Evolutionary conservation across 1,139 yeast species (phyloP), one percentile per base, ranked within the genome.

Genomic region (Yamadazyma songkhlaensis): DNA sequence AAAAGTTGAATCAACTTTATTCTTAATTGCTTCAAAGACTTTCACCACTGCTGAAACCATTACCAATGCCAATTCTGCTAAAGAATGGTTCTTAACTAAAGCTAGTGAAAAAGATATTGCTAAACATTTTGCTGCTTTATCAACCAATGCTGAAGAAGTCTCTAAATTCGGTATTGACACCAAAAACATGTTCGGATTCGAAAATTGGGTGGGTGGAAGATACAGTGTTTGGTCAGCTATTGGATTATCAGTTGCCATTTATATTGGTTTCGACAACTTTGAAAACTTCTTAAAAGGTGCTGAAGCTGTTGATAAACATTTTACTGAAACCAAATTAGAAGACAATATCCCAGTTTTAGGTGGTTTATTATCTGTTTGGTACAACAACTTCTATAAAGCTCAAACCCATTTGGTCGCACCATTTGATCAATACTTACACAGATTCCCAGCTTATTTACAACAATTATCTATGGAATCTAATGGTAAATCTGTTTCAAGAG

Each of bases 191-290:
- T 92, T 92, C 69, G 97, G 95, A 44, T 92, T 92, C 59, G 97
- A 89, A 67, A 84, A 74, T 72, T 92, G 98, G 98, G 98, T 92
- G 47, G 98, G 98, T 59, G 98, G 98, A 59, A 84, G 98, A 69
- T 92, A 92, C 81, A 90, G 97, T 20, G 98, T 92, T 43, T 92
- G 98, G 98, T 87, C 96, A 31, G 94, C 98, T 49, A 92, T 92
- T 65, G 98, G 98, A 46, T 80, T 92, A 55, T 87, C 97, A 25
- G 92, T 92, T 47, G 95, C 96, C 54, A 72, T 92, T 55, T 92
- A 85, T 79, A 84, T 92, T 66, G 98, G 98, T 47, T 92, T 64
- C 63, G 97, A 92, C 50, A 87, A 89, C 77, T 92, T 92, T 59
- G 89, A 86, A 45, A 77, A 76, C 45, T 88, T 92, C 77, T 78